These are phyloP conservation scores for Trypanosoma mega DNA, from an alignment of 208 protist genomes.

Conservation along the genomic window DNA sequence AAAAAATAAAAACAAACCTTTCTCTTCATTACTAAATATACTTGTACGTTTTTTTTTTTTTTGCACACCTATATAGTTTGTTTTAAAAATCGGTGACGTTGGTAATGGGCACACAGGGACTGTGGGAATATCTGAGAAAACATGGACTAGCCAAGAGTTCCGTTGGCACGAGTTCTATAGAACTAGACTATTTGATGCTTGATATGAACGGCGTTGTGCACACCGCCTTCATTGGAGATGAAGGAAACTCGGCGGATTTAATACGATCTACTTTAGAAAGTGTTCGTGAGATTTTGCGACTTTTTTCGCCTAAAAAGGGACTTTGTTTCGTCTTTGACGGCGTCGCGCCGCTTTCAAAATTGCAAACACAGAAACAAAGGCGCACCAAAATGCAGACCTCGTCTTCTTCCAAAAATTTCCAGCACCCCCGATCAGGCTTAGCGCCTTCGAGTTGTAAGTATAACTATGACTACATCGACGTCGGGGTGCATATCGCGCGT, in stretches of 20 bases:
- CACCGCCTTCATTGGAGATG: constrained; percentile 27
- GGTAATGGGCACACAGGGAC: constrained; percentile 69
- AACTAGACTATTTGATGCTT: constrained; percentile 62
- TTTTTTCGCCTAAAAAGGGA: constrained; percentile 36
- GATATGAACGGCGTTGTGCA: constrained; percentile 89
- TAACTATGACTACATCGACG: constrained; percentile 47
- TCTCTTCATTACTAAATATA: not conserved
- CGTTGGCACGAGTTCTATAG: constrained; percentile 18
- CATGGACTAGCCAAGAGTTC: constrained; percentile 41
- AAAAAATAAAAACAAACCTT: constrained; percentile 3
- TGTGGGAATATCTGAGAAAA: constrained; percentile 73
- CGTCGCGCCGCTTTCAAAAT: constrained; percentile 66
- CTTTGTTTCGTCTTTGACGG: constrained; percentile 80
- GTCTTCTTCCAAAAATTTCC: not conserved
- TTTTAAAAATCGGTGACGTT: not conserved
- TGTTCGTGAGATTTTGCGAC: constrained; percentile 39
- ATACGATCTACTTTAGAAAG: constrained; percentile 33
- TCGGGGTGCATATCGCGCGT: constrained; percentile 38
- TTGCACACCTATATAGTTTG: constrained; percentile 3
- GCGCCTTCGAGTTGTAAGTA: constrained; percentile 12
- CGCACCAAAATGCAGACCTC: constrained; percentile 25
- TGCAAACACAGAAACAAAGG: constrained; percentile 64
- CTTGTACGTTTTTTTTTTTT: constrained; percentile 6
- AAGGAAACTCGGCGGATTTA: constrained; percentile 32
- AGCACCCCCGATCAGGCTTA: not conserved